Percentiles rank a stretch among this genome's conserved stretches.
Evolutionary conservation across 139 green algal species (phyloP).

Genomic region (Mesotaenium endlicherianum): DNA sequence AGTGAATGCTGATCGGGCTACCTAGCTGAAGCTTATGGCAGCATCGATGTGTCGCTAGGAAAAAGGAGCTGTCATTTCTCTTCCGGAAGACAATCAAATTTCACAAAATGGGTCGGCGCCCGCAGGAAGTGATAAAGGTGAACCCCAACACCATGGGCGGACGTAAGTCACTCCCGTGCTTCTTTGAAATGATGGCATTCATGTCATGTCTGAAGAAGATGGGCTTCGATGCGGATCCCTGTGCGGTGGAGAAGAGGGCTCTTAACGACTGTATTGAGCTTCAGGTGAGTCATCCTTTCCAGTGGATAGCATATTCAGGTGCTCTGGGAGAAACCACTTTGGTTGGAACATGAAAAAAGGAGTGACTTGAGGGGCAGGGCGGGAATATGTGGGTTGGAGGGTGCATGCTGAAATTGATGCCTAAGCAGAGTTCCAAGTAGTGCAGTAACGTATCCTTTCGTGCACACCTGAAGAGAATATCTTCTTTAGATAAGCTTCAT

Average conservation of each 20-base stretch:
- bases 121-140: conserved; percentile 13
- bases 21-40: too few species aligned
- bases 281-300: conserved; percentile 27
- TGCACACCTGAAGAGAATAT: too few species aligned
- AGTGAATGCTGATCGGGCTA: too few species aligned
- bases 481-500: too few species aligned
- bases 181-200: conserved; percentile 41
- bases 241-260: background rate
- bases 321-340: too few species aligned
- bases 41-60: too few species aligned
- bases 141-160: conserved; percentile 15
- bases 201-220: conserved; percentile 40
- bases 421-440: too few species aligned
- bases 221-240: conserved; percentile 16
- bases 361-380: background rate
- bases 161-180: conserved; percentile 30
- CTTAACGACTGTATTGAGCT: conserved; percentile 34
- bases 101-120: background rate
- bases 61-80: too few species aligned
- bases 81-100: too few species aligned
- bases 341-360: background rate
- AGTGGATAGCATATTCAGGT: too few species aligned
- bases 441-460: too few species aligned
- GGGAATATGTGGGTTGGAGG: background rate
- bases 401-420: background rate